Evolutionary conservation across 805 yeast species (phyloP).

Genomic region (Zygoascus bituminiphila): DNA sequence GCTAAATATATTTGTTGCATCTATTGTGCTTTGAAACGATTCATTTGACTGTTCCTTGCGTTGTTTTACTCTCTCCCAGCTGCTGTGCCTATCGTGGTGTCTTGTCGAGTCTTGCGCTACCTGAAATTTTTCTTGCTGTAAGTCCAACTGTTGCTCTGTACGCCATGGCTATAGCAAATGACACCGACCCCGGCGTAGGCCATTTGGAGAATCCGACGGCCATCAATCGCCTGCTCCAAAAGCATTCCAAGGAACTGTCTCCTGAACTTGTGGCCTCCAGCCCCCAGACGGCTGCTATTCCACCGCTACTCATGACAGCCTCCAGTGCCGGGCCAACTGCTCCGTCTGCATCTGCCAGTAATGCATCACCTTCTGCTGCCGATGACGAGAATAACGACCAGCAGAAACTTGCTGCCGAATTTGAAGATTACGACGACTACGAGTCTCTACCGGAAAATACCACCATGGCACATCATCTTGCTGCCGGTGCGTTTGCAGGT

Average conservation of each 20-base stretch:
- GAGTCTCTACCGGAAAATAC: conserved; percentile 88
- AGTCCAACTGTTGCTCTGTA: no score
- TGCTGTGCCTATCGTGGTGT: no score
- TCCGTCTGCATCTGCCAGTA: background rate
- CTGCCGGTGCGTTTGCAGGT: conserved; percentile 98
- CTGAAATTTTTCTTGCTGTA: no score
- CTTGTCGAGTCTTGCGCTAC: no score
- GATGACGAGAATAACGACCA: background rate
- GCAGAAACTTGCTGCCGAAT: background rate
- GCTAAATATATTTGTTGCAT: no score
- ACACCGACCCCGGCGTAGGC: background rate
- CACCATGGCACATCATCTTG: conserved; percentile 68
- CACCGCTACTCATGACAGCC: background rate
- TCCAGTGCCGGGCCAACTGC: background rate
- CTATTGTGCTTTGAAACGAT: no score
- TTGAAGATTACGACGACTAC: conserved; percentile 44
- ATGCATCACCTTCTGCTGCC: background rate
- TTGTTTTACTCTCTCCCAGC: no score
- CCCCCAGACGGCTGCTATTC: background rate
- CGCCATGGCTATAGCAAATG: background rate
- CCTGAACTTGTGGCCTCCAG: no score
- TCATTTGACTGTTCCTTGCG: no score
- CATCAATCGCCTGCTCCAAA: background rate
- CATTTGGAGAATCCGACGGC: background rate
- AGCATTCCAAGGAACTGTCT: background rate